Percentiles rank a stretch among this genome's conserved stretches.
Conservation (phyloP, 345 rosid genomes). For the Ceriops tagal region DNA sequence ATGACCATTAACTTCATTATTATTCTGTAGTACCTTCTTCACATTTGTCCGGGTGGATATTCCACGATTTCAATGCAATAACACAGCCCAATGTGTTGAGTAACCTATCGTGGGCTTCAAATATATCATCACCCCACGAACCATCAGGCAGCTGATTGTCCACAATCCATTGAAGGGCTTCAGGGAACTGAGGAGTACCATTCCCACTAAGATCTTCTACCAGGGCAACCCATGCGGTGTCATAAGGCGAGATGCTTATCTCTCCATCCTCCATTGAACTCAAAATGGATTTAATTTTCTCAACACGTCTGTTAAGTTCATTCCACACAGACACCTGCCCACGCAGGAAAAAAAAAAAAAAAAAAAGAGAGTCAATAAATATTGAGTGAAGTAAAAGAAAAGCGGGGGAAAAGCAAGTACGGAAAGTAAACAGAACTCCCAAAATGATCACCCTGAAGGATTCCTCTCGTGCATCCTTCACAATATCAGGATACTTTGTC, state of each 20-base stretch:
- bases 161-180: constrained; percentile 15
- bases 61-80: constrained; percentile 19
- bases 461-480: constrained; percentile 43
- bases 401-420: too few species aligned
- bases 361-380: background rate
- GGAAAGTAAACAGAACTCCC: background rate
- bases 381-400: background rate
- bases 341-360: background rate
- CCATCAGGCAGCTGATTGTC: constrained; percentile 20
- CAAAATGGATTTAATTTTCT: constrained; percentile 9
- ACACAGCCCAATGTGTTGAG: constrained; percentile 21
- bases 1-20: background rate
- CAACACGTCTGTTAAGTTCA: background rate
- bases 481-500: constrained; percentile 51
- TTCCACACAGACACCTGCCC: background rate
- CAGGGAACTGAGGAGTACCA: constrained; percentile 19
- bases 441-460: constrained; percentile 37
- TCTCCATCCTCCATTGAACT: constrained; percentile 20
- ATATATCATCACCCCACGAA: constrained; percentile 20
- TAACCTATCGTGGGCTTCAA: constrained; percentile 13
- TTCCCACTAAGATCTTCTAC: constrained; percentile 13
- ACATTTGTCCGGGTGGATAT: constrained; percentile 14
- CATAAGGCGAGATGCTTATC: constrained; percentile 19
- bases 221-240: constrained; percentile 22
- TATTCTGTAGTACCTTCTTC: background rate